A percentile compares a stretch with the other conserved stretches of the same genome.
Conservation (phyloP, 495 filamentous ascomycete species). For the Aspergillus bridgeri region DNA sequence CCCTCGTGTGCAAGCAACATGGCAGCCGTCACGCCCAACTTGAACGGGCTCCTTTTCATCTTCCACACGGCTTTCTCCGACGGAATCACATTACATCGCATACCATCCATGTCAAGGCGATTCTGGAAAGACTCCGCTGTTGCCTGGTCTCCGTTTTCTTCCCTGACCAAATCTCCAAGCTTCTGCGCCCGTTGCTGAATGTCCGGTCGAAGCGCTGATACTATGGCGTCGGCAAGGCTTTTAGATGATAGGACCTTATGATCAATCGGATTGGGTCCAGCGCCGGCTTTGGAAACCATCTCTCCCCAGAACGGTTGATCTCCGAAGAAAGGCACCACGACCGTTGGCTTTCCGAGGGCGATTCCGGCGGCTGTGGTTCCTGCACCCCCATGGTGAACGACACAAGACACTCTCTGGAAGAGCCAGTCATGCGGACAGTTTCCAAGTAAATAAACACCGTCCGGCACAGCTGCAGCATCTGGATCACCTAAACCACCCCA, state of each 20-base stretch:
- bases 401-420: constrained; percentile 68
- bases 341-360: constrained; percentile 62
- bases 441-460: constrained; percentile 69
- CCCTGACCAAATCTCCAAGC: constrained; percentile 56
- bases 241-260: constrained; percentile 62
- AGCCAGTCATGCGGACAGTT: constrained; percentile 83
- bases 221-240: constrained; percentile 60
- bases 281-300: constrained; percentile 68
- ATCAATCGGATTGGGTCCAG: constrained; percentile 69
- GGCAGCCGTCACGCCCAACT: neutral
- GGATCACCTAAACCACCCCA: constrained; percentile 75
- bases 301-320: constrained; percentile 83
- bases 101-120: neutral
- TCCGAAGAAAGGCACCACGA: constrained; percentile 81
- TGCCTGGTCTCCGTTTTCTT: constrained; percentile 60
- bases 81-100: neutral
- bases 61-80: neutral
- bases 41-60: neutral
- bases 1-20: neutral
- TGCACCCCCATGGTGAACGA: constrained; percentile 80
- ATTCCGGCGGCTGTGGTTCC: constrained; percentile 79
- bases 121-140: neutral
- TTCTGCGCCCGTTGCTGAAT: constrained; percentile 52
- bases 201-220: constrained; percentile 44
- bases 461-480: constrained; percentile 47